These are phyloP conservation scores for Mycosarcoma mackinlayi DNA, from an alignment of 1,284 basidiomycete species.

Conservation along the genomic window DNA sequence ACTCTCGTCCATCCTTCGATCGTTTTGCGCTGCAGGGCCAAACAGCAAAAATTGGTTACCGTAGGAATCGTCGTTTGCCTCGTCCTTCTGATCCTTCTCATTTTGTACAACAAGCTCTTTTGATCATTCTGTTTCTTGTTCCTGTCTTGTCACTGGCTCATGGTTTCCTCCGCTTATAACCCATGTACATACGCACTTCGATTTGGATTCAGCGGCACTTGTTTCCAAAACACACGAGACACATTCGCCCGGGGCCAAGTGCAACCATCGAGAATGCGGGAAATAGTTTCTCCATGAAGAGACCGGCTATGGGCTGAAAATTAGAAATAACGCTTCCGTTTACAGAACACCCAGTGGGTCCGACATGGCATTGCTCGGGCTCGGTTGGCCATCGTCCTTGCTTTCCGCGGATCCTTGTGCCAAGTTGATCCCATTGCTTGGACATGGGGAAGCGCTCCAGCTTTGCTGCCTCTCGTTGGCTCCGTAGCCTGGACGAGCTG, in stretches of 20 bases:
- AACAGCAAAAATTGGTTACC: constrained; percentile 66
- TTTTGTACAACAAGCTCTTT: constrained; percentile 66
- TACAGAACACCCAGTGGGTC: constrained; percentile 40
- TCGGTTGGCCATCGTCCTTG: constrained; percentile 2
- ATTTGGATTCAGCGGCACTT: not conserved
- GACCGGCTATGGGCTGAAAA: not conserved
- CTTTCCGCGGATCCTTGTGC: not conserved
- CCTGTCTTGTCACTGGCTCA: not conserved
- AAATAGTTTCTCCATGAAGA: too few species aligned
- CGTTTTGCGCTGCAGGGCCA: constrained; percentile 51
- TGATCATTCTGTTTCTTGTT: not conserved
- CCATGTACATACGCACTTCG: constrained; percentile 4
- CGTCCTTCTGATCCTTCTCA: constrained; percentile 66
- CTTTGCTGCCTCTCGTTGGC: constrained; percentile 12
- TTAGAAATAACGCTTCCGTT: not conserved
- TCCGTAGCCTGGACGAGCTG: constrained; percentile 4
- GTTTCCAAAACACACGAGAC: not conserved
- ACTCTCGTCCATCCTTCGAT: not conserved
- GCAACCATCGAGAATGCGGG: too few species aligned
- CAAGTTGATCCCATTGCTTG: not conserved
- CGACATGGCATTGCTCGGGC: constrained; percentile 12
- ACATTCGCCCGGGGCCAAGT: too few species aligned
- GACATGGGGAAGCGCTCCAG: constrained; percentile 5
- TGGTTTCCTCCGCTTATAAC: not conserved
- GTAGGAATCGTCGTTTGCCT: constrained; percentile 64